Percentiles rank a stretch among this genome's conserved stretches.
These are phyloP conservation scores for Pulveroboletus sp. DNA, from an alignment of 768 basidiomycete genomes.

Conservation along the genomic window DNA sequence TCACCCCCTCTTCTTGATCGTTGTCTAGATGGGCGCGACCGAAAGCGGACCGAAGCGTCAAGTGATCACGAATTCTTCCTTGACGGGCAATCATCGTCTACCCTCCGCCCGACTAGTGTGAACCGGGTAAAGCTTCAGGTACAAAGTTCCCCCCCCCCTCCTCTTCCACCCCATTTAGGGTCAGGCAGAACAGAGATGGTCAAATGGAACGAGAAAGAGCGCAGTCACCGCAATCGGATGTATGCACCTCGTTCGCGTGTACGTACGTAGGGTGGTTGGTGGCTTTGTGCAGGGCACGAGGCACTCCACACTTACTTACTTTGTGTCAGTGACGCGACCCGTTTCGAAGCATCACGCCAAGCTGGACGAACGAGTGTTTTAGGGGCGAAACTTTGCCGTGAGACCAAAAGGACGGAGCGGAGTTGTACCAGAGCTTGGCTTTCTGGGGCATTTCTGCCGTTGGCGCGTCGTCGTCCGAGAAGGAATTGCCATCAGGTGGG, in stretches of 20 bases:
- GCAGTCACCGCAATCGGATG: slow-evolving; percentile 7
- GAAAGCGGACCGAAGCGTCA: background rate
- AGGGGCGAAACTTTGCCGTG: slow-evolving; percentile 8
- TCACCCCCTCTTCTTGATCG: slow-evolving; percentile 15
- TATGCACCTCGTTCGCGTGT: background rate
- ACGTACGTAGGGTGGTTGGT: slow-evolving; percentile 8
- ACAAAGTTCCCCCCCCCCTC: slow-evolving; percentile 14
- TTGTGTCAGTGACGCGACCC: no score
- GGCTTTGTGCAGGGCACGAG: background rate
- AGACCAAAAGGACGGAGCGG: background rate
- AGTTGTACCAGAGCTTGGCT: background rate
- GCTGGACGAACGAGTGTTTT: background rate
- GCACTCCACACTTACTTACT: no score
- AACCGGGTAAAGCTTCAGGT: slow-evolving; percentile 12
- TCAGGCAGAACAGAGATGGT: background rate
- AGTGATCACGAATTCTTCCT: no score
- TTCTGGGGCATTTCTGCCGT: slow-evolving; percentile 1
- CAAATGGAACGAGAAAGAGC: slow-evolving; percentile 1
- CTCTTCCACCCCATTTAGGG: slow-evolving; percentile 1
- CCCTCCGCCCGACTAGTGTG: background rate
- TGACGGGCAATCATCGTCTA: no score
- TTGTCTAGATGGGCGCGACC: background rate
- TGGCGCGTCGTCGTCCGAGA: slow-evolving; percentile 1
- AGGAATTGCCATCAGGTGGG: background rate
- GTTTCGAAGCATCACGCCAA: background rate